Conservation (phyloP, 306 rosid species). For the Coriaria nepalensis region DNA sequence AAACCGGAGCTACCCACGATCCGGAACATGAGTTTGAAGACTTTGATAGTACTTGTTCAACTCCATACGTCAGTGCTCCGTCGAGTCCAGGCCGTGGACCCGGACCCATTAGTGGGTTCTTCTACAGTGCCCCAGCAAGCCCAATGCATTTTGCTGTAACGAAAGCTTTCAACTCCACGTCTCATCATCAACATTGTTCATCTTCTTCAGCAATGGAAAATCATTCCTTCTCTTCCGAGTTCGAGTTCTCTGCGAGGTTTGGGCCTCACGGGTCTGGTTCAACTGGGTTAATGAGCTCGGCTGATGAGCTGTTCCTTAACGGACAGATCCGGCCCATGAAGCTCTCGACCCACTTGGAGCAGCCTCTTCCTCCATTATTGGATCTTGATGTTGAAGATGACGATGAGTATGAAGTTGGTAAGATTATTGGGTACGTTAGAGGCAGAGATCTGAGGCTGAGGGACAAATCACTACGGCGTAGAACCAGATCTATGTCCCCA, state of each 20-base stretch:
- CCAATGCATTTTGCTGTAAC: slow-evolving; percentile 72
- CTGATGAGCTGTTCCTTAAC: slow-evolving; percentile 79
- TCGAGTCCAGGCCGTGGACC: slow-evolving; percentile 80
- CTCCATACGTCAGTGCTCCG: slow-evolving; percentile 91
- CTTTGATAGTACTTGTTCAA: slow-evolving; percentile 71
- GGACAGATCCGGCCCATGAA: slow-evolving; percentile 98
- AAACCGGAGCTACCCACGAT: slow-evolving; percentile 9
- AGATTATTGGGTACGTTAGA: slow-evolving; percentile 21
- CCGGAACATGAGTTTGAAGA: slow-evolving; percentile 29
- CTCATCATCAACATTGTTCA: slow-evolving; percentile 6
- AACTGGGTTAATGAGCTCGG: slow-evolving; percentile 74
- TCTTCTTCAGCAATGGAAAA: slow-evolving; percentile 9
- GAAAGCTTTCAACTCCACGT: slow-evolving; percentile 13
- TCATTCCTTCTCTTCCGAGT: slow-evolving; percentile 43
- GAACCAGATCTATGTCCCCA: slow-evolving; percentile 95
- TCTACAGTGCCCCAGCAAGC: slow-evolving; percentile 91
- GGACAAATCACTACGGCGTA: slow-evolving; percentile 49
- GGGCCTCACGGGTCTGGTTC: slow-evolving; percentile 25
- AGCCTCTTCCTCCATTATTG: slow-evolving; percentile 67
- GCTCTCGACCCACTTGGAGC: slow-evolving; percentile 61
- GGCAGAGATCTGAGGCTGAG: slow-evolving; percentile 83
- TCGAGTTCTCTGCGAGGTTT: slow-evolving; percentile 76
- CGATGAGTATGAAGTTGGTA: slow-evolving; percentile 12
- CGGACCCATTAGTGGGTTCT: slow-evolving; percentile 29
- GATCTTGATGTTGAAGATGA: slow-evolving; percentile 53